A percentile compares a stretch with the other conserved stretches of the same genome.
Evolutionary conservation across 441 rosid genomes (phyloP).

Genomic region (Croton laevigatus): DNA sequence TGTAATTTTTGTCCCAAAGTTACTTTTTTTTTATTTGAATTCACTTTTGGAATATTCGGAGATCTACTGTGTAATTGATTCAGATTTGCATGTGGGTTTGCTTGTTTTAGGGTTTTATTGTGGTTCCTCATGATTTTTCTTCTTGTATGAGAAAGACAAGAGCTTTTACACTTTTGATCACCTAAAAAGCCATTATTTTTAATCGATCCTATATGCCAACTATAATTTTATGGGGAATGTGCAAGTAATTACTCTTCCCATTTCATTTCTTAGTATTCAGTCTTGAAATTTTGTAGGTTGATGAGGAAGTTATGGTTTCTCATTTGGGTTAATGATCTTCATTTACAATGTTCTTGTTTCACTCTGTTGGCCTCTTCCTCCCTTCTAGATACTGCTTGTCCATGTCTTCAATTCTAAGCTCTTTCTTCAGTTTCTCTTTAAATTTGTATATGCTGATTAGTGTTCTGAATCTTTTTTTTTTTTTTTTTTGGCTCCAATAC

Average conservation of each 20-base stretch:
- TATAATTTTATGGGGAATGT: not conserved
- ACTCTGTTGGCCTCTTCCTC: not conserved
- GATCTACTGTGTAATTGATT: constrained; percentile 28
- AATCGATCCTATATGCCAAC: not conserved
- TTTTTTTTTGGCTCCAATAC: not conserved
- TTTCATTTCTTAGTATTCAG: not conserved
- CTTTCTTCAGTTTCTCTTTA: not conserved
- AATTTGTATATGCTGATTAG: not conserved
- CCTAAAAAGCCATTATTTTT: not conserved
- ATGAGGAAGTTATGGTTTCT: not conserved
- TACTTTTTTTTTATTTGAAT: not conserved
- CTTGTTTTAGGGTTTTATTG: not conserved
- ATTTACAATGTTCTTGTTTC: not conserved
- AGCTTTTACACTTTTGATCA: not conserved
- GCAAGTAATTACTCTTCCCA: not conserved
- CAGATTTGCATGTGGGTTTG: constrained; percentile 10
- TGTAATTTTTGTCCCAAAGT: constrained; percentile 11
- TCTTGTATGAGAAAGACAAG: not conserved
- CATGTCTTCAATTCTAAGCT: not conserved
- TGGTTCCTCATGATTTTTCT: not conserved
- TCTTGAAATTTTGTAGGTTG: not conserved
- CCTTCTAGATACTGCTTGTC: not conserved
- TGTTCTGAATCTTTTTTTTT: not conserved
- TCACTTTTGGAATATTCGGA: constrained; percentile 25
- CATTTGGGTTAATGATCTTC: not conserved